phyloP scores from a whole-genome alignment of 345 rosid species.

The Heritiera fomes region DNA sequence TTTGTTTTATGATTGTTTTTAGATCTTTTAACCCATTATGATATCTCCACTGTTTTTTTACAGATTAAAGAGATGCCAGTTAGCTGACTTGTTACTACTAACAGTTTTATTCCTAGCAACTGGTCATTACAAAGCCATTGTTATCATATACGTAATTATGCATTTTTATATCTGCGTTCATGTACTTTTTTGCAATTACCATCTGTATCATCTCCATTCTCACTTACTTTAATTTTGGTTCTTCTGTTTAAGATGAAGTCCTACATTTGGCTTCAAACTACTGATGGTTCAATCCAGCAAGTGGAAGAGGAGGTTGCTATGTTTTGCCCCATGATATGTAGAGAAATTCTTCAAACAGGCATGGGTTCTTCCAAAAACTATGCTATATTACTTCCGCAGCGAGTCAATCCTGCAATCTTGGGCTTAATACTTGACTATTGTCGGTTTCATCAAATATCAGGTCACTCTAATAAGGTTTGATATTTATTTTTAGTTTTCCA shows the following conservation, averaged over 20 bases:
- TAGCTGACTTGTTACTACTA: not conserved
- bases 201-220: not conserved
- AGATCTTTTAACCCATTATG: not conserved
- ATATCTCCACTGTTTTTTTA: not conserved
- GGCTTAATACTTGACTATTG: constrained; percentile 67
- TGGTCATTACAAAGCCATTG: not conserved
- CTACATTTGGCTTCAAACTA: constrained; percentile 69
- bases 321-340: constrained; percentile 72
- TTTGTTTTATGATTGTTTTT: constrained; percentile 21
- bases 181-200: not conserved
- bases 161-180: not conserved
- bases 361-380: constrained; percentile 67
- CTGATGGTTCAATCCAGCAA: constrained; percentile 73
- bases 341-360: constrained; percentile 54
- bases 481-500: not conserved
- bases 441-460: constrained; percentile 63
- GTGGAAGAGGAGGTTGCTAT: constrained; percentile 79
- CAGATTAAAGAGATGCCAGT: too few species aligned
- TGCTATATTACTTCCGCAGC: constrained; percentile 65
- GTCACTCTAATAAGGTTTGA: constrained; percentile 65
- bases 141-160: not conserved
- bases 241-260: constrained; percentile 53
- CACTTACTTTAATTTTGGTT: constrained; percentile 24
- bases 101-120: not conserved
- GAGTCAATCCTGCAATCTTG: constrained; percentile 58